Conservation (phyloP, 2,329 filamentous ascomycete species). For the Dactylellina haptotyla region DNA sequence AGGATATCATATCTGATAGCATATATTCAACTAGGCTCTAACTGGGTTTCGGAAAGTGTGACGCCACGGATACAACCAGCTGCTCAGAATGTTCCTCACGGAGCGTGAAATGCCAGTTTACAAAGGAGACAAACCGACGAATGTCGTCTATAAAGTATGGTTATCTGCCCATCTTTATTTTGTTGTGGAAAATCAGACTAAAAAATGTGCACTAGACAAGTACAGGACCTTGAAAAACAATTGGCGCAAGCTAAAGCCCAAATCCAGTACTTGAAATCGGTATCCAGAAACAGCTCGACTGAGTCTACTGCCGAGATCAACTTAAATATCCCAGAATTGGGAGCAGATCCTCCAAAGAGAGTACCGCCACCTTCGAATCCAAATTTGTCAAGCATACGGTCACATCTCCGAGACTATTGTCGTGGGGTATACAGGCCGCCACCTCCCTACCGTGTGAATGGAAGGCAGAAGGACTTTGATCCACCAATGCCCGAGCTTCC, state of each 20-base stretch:
- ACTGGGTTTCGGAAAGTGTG: conserved; percentile 68
- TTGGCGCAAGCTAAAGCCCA: conserved; percentile 81
- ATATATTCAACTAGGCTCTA: background rate
- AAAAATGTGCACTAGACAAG: conserved; percentile 71
- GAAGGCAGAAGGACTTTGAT: conserved; percentile 65
- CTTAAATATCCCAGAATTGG: conserved; percentile 70
- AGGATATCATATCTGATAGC: conserved; percentile 3
- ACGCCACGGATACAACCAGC: conserved; percentile 94
- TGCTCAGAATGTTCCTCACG: conserved; percentile 97
- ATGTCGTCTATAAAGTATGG: conserved; percentile 97
- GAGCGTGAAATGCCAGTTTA: conserved; percentile 97
- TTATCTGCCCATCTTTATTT: background rate
- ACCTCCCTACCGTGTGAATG: conserved; percentile 71
- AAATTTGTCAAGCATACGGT: conserved; percentile 76
- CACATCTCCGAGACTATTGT: conserved; percentile 77
- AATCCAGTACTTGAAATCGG: conserved; percentile 76
- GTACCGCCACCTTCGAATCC: conserved; percentile 71
- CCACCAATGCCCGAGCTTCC: conserved; percentile 74
- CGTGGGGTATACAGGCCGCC: conserved; percentile 84
- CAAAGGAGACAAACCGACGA: conserved; percentile 95
- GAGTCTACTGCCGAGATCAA: conserved; percentile 58
- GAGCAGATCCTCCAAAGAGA: conserved; percentile 72
- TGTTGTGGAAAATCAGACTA: background rate
- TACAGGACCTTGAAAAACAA: conserved; percentile 95
- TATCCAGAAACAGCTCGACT: conserved; percentile 65